A percentile compares a stretch with the other conserved stretches of the same genome.
Conservation (phyloP, 2,329 filamentous ascomycete species). For the Peltaster fructicola region DNA sequence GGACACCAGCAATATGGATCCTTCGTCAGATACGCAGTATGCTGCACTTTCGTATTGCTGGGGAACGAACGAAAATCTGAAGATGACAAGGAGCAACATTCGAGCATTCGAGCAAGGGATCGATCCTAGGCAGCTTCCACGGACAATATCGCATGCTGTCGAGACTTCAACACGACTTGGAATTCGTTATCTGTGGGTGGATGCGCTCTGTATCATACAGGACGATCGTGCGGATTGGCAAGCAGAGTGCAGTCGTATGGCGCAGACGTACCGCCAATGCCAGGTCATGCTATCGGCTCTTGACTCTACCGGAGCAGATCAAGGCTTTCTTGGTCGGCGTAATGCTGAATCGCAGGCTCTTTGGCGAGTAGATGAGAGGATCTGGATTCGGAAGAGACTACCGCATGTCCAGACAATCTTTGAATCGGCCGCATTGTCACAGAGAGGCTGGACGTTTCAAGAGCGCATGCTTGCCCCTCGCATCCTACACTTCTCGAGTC, state of each 20-base stretch:
- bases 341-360: neutral
- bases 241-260: slow-evolving; percentile 2
- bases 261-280: slow-evolving; percentile 1
- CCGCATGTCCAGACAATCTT: too few species aligned
- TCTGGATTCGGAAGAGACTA: too few species aligned
- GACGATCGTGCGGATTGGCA: slow-evolving; percentile 6
- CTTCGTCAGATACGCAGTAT: too few species aligned
- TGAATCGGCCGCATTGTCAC: too few species aligned
- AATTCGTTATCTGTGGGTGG: slow-evolving; percentile 7
- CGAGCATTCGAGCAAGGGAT: too few species aligned
- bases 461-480: slow-evolving; percentile 7
- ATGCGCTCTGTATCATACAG: slow-evolving; percentile 7
- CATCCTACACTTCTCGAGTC: slow-evolving; percentile 6
- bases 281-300: slow-evolving; percentile 1
- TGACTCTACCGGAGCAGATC: neutral
- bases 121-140: too few species aligned
- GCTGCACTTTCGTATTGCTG: slow-evolving; percentile 6
- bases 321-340: too few species aligned
- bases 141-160: slow-evolving; percentile 3
- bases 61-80: slow-evolving; percentile 3
- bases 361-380: slow-evolving; percentile 1
- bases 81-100: neutral
- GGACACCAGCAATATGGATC: too few species aligned
- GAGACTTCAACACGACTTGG: slow-evolving; percentile 1
- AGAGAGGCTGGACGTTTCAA: slow-evolving; percentile 8